These are phyloP conservation scores for Nannizzia gypsea DNA, from an alignment of 2,329 filamentous ascomycete genomes.

Conservation along the genomic window DNA sequence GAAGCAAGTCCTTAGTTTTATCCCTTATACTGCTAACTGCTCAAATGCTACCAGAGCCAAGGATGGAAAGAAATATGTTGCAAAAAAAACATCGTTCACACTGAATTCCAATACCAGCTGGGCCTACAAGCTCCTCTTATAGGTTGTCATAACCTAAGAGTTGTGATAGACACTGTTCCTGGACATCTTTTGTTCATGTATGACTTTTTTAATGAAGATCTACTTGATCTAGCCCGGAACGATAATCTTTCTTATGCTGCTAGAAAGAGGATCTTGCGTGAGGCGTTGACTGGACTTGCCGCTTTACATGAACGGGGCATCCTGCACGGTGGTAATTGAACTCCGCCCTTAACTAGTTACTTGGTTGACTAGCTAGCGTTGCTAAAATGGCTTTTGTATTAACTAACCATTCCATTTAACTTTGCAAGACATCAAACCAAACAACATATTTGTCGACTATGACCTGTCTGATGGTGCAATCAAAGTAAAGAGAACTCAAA, in stretches of 20 bases:
- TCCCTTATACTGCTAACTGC: not conserved
- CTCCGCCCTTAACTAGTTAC: not conserved
- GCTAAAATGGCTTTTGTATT: not conserved
- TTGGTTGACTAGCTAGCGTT: no score
- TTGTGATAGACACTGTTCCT: conserved; percentile 9
- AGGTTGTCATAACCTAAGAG: conserved; percentile 8
- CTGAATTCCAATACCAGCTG: conserved; percentile 12
- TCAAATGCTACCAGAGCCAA: not conserved
- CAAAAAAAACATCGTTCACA: conserved; percentile 6
- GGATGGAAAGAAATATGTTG: not conserved
- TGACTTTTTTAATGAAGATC: conserved; percentile 7
- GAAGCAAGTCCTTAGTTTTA: not conserved
- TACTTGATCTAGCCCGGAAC: not conserved
- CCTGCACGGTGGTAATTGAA: conserved; percentile 7
- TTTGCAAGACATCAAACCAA: conserved; percentile 10
- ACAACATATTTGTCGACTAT: conserved; percentile 10
- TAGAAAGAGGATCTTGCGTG: not conserved
- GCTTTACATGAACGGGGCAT: conserved; percentile 8
- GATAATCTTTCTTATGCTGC: not conserved
- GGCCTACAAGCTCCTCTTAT: conserved; percentile 6
- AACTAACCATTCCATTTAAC: not conserved
- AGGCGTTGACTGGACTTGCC: conserved; percentile 8
- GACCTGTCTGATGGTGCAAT: conserved; percentile 1
- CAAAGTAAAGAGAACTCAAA: not conserved
- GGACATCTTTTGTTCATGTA: conserved; percentile 10